Conservation (phyloP, 768 basidiomycete species). For the Suillus subluteus region DNA sequence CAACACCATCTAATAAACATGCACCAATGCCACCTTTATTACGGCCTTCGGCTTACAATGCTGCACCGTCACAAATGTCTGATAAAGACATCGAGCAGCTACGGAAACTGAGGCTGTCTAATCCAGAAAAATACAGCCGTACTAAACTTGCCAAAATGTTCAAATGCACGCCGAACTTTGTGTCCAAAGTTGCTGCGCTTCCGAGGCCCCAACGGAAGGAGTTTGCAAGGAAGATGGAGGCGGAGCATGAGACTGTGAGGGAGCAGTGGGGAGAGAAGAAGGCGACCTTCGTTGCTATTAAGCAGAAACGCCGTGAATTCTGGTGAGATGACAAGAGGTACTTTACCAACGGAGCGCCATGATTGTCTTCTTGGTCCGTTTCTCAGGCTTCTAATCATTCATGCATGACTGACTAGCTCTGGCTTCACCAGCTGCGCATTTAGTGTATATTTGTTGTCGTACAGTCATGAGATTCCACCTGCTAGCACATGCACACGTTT, state of each 20-base stretch:
- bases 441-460: neutral
- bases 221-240: conserved; percentile 47
- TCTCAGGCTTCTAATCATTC: neutral
- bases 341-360: neutral
- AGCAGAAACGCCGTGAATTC: conserved; percentile 66
- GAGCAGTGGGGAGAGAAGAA: conserved; percentile 76
- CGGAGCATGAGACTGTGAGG: conserved; percentile 48
- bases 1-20: conserved; percentile 25
- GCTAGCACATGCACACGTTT: neutral
- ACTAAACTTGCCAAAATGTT: conserved; percentile 76
- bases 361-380: conserved; percentile 1
- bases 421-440: neutral
- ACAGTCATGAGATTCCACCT: neutral
- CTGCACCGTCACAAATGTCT: conserved; percentile 45
- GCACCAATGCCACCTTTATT: conserved; percentile 51
- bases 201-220: conserved; percentile 51
- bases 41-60: conserved; percentile 42
- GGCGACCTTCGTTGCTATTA: conserved; percentile 61
- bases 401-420: conserved; percentile 7
- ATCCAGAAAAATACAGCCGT: conserved; percentile 65
- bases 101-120: conserved; percentile 53
- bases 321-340: conserved; percentile 52
- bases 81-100: conserved; percentile 60
- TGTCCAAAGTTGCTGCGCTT: conserved; percentile 65
- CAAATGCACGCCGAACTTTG: conserved; percentile 69